Conservation (phyloP, 176 grass and related monocot genomes). For the Pontederia crassipes region DNA sequence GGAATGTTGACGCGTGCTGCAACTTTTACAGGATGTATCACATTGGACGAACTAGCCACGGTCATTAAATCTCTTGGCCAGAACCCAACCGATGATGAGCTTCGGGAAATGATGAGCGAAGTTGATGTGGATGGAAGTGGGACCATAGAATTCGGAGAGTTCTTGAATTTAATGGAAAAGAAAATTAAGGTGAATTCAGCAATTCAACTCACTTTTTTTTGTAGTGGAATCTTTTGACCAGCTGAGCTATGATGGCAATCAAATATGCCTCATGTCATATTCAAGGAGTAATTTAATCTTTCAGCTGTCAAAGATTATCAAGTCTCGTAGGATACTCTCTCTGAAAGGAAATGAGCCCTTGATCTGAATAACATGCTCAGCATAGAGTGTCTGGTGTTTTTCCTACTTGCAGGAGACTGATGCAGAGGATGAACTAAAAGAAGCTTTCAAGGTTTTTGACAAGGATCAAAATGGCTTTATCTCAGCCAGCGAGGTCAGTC, state of each 20-base stretch:
- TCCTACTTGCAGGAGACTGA: not conserved
- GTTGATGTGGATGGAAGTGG: slow-evolving; percentile 1
- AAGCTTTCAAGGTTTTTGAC: slow-evolving; percentile 14
- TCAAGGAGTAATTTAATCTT: too few relatives aligned
- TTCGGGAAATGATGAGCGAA: slow-evolving; percentile 7
- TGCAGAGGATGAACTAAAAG: slow-evolving; percentile 8
- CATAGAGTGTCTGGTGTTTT: not conserved
- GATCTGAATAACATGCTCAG: too few relatives aligned
- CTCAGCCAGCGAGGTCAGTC: not conserved
- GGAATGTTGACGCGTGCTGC: not conserved
- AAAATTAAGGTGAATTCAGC: not conserved
- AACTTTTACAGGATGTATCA: not conserved
- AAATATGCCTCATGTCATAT: too few relatives aligned
- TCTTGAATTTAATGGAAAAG: slow-evolving; percentile 6
- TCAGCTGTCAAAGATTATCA: too few relatives aligned
- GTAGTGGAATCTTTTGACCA: too few relatives aligned
- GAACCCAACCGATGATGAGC: slow-evolving; percentile 3
- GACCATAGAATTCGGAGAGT: slow-evolving; percentile 8
- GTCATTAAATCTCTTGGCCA: slow-evolving; percentile 6
- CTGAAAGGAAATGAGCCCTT: too few relatives aligned
- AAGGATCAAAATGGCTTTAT: slow-evolving; percentile 10
- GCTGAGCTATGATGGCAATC: too few relatives aligned
- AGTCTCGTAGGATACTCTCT: too few relatives aligned
- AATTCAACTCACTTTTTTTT: too few relatives aligned
- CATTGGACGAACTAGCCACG: not conserved